A percentile compares a stretch with the other conserved stretches of the same genome.
Evolutionary conservation across 75 land plant genomes (phyloP).

Genomic region (Picea glauca): DNA sequence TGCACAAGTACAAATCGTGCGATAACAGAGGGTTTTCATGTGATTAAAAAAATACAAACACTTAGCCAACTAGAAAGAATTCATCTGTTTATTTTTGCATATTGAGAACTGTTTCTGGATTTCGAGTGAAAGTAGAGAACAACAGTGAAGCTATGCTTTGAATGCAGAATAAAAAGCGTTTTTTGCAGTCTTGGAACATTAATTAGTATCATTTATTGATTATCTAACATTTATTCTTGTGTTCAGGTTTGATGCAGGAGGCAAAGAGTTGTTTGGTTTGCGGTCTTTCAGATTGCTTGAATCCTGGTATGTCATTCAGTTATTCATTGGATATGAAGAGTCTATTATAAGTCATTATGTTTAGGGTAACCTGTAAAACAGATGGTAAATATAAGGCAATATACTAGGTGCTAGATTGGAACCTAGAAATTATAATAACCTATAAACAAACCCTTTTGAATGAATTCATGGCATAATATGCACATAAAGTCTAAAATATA

Average conservation of each 20-base stretch:
- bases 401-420: background rate
- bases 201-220: background rate
- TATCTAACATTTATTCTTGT: background rate
- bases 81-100: background rate
- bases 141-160: background rate
- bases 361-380: background rate
- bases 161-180: background rate
- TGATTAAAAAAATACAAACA: background rate
- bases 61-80: background rate
- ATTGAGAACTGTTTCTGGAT: background rate
- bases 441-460: background rate
- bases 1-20: too few species aligned
- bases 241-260: constrained; percentile 47
- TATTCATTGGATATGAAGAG: background rate
- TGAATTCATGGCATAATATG: too few species aligned
- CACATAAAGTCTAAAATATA: too few species aligned
- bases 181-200: background rate
- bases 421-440: background rate
- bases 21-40: too few species aligned
- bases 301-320: constrained; percentile 20
- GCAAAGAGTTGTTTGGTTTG: constrained; percentile 47
- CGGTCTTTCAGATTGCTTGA: constrained; percentile 31
- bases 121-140: background rate
- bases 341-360: background rate
- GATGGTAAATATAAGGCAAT: background rate